A percentile compares a stretch with the other conserved stretches of the same genome.
phyloP scores from a whole-genome alignment of 1,284 basidiomycete genomes.

The Coniophora puteana region DNA sequence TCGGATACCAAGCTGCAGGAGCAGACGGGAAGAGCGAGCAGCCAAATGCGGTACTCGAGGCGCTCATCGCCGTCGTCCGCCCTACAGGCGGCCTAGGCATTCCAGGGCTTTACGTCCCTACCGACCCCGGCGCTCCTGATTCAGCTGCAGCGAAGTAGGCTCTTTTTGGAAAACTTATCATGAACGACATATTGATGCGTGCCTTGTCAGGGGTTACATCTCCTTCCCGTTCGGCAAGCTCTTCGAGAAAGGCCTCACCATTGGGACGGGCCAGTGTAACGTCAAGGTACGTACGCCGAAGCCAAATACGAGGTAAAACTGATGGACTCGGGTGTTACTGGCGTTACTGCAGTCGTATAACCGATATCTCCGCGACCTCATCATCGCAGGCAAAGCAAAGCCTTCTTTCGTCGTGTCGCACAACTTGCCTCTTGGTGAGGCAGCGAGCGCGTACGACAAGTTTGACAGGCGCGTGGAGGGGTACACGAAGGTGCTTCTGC shows the following conservation, averaged over 20 bases:
- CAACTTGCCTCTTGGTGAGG: too few species aligned
- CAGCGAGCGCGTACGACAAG: too few species aligned
- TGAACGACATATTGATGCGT: conserved; percentile 1
- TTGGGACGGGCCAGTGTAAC: conserved; percentile 53
- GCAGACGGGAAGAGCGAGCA: conserved; percentile 49
- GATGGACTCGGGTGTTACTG: conserved; percentile 2
- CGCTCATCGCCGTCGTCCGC: conserved; percentile 45
- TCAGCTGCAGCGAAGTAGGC: conserved; percentile 43
- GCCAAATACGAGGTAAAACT: too few species aligned
- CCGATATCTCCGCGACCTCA: conserved; percentile 47
- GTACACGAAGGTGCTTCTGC: too few species aligned
- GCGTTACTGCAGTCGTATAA: conserved; percentile 37
- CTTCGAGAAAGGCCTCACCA: conserved; percentile 47
- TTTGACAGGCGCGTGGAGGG: too few species aligned
- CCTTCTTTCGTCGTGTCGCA: conserved; percentile 51
- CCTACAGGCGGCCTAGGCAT: conserved; percentile 51
- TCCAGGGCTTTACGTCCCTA: conserved; percentile 49
- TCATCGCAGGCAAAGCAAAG: conserved; percentile 46
- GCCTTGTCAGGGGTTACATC: conserved; percentile 37
- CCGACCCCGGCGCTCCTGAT: conserved; percentile 50
- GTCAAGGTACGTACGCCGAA: conserved; percentile 47
- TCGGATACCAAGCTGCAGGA: conserved; percentile 50
- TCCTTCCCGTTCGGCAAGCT: conserved; percentile 50
- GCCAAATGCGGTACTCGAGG: conserved; percentile 47
- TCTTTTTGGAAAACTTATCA: background rate